Base-by-base conservation (phyloP, 1,139 yeast genomes). In the Taiozyma sp. region DNA sequence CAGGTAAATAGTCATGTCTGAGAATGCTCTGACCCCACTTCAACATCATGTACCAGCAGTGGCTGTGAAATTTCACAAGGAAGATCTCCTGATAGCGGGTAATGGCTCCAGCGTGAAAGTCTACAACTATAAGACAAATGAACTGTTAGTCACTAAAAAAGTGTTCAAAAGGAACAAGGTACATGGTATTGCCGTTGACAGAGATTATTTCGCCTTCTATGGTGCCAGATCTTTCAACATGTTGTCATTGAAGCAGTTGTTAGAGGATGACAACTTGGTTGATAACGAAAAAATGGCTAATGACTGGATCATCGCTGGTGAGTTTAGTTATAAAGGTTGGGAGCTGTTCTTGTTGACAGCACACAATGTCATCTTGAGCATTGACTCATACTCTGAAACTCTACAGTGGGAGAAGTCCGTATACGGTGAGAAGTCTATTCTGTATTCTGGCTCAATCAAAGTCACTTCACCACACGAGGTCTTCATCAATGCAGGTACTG, bases 401-500 rank as follows among this genome's bases (percentile, higher is more conserved):
- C 60, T 83, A 0, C 52, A 68, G 1, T 70, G 71, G 11, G 75
- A 73, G 24, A 72, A 74, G 35, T 73, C 79, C 22, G 55, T 70
- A 5, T 81, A 86, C 60, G 77, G 77, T 21, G 96, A 89, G 66
- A 83, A 86, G 59, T 87, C 97, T 5, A 85, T 93, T 43, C 73
- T 93, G 43, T 93, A 93, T 64, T 87, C 96, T 19, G 98, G 98
- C 0, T 75, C 89, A 2, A 77, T 93, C 41, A 74, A 76, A 50
- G 77, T 81, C 1, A 54, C 74, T 8, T 59, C 67, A 2, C 64
- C 65, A n/a, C 71, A 68, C 10, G 68, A 69, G 44, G 78, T 84
- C 0, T 64, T 76, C 13, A 73, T 89, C 13, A 89, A 89, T 28
- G 91, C 97, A 0, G 98, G 98, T 26, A 93, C 99, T 0, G 97